Conservation (phyloP, 768 basidiomycete species). For the Suillus hirtellus region DNA sequence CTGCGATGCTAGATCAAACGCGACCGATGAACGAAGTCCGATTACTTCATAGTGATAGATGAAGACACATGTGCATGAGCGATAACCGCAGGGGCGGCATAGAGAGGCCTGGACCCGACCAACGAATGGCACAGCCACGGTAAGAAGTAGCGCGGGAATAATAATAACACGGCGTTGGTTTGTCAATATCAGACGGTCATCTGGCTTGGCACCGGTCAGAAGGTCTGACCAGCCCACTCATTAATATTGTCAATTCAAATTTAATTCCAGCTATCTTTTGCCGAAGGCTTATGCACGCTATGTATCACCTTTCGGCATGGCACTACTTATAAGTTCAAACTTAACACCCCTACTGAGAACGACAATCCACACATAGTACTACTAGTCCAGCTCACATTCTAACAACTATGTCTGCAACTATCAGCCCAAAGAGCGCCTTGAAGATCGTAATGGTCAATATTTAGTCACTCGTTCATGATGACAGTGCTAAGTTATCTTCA, state of each 20-base stretch:
- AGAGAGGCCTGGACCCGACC: too few species aligned
- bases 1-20: too few species aligned
- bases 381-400: not conserved
- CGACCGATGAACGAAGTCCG: too few species aligned
- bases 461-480: not conserved
- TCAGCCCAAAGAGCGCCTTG: conserved; percentile 40
- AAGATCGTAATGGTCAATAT: conserved; percentile 51
- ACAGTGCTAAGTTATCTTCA: conserved; percentile 19
- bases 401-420: conserved; percentile 25
- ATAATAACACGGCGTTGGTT: not conserved
- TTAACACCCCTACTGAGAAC: not conserved
- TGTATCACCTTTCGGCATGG: conserved; percentile 1
- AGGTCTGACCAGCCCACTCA: not conserved
- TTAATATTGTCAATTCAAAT: too few species aligned
- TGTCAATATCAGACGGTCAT: not conserved
- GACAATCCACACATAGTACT: not conserved
- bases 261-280: not conserved
- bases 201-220: not conserved
- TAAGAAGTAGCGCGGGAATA: too few species aligned
- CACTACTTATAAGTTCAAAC: conserved; percentile 1
- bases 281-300: not conserved
- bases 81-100: too few species aligned
- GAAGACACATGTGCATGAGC: too few species aligned
- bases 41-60: too few species aligned
- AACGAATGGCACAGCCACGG: too few species aligned